Conservation (phyloP, 768 basidiomycete species). For the Lactarius trivialis region DNA sequence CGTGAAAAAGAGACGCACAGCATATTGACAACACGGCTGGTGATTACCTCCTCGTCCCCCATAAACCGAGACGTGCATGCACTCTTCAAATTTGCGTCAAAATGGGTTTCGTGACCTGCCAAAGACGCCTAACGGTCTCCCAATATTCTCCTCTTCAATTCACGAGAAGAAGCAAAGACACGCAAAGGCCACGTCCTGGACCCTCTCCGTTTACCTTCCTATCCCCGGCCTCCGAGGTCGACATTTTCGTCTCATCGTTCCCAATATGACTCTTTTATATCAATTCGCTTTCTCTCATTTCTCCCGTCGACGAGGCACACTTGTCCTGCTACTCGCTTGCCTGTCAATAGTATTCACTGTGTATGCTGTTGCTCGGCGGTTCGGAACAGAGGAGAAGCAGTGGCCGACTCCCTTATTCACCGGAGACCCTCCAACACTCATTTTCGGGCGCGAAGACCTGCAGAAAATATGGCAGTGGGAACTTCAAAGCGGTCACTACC, state of each 20-base stretch:
- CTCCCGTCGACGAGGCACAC: conserved; percentile 50
- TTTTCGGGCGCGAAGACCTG: conserved; percentile 71
- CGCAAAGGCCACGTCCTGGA: conserved; percentile 44
- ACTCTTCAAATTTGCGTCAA: conserved; percentile 42
- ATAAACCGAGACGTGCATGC: conserved; percentile 28
- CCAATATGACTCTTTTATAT: conserved; percentile 56
- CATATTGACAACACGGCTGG: neutral
- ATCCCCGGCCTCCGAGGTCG: conserved; percentile 55
- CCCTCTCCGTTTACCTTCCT: conserved; percentile 49
- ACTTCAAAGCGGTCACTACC: conserved; percentile 88
- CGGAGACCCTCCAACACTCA: conserved; percentile 61
- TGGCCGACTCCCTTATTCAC: conserved; percentile 50
- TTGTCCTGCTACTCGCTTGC: conserved; percentile 45
- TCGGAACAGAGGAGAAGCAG: conserved; percentile 52
- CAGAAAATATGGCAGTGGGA: conserved; percentile 96
- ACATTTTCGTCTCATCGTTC: conserved; percentile 49
- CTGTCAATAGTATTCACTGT: conserved; percentile 44
- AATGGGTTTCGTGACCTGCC: conserved; percentile 42
- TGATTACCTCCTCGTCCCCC: neutral
- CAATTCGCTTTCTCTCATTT: conserved; percentile 49
- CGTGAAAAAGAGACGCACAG: neutral
- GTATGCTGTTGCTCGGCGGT: conserved; percentile 57
- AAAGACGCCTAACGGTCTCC: conserved; percentile 39
- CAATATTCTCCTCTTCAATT: conserved; percentile 49
- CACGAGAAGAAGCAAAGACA: conserved; percentile 59